These are phyloP conservation scores for Umbelopsis ramanniana DNA, from an alignment of 192 early-diverging fungal genomes.

Conservation along the genomic window DNA sequence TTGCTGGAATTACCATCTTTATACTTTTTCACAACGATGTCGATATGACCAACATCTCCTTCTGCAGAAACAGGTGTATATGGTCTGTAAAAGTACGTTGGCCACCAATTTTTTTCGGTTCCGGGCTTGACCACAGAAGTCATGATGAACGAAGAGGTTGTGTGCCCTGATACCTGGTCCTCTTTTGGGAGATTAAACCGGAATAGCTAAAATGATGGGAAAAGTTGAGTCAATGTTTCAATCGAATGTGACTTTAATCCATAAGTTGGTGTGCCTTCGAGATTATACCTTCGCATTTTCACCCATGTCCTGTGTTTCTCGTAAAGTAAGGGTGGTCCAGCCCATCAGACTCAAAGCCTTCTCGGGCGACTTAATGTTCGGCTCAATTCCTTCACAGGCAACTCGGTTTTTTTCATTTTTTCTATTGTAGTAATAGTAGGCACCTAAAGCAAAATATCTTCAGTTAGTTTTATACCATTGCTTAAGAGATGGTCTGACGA, in stretches of 20 bases:
- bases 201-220: neutral
- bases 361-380: neutral
- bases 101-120: slow-evolving; percentile 9
- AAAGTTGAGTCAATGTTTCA: neutral
- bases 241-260: too few species aligned
- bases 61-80: slow-evolving; percentile 7
- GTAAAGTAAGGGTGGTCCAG: neutral
- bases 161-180: slow-evolving; percentile 3
- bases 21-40: neutral
- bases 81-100: neutral
- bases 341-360: neutral
- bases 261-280: neutral
- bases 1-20: slow-evolving; percentile 53
- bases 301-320: neutral
- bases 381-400: neutral
- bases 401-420: neutral
- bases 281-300: neutral
- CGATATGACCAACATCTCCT: neutral
- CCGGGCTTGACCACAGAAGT: neutral
- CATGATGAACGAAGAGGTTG: neutral
- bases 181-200: neutral
- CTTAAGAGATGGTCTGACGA: too few species aligned
- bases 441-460: neutral
- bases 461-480: too few species aligned
- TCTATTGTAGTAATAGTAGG: neutral